phyloP scores from a whole-genome alignment of 2,329 filamentous ascomycete genomes.

The Cadophora sp. region DNA sequence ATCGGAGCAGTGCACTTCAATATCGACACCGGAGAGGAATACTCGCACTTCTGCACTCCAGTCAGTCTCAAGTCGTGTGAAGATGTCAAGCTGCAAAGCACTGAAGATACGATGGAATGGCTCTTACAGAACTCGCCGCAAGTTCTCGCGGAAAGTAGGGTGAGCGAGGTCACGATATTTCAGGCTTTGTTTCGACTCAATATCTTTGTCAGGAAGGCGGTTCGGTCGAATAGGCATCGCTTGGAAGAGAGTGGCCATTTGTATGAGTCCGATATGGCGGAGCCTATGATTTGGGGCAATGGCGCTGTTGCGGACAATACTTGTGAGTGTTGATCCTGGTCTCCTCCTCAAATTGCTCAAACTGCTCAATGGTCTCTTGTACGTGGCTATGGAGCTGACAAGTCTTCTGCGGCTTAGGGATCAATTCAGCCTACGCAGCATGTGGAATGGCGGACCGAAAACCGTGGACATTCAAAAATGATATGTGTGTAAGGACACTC shows the following conservation, averaged over 20 bases:
- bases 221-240: constrained; percentile 12
- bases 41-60: constrained; percentile 22
- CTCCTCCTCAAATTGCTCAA: neutral
- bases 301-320: constrained; percentile 31
- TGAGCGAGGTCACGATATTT: constrained; percentile 8
- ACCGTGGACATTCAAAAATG: constrained; percentile 30
- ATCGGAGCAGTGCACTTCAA: constrained; percentile 34
- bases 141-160: constrained; percentile 27
- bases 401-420: constrained; percentile 12
- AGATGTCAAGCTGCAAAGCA: constrained; percentile 10
- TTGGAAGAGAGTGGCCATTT: constrained; percentile 12
- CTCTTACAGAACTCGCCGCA: constrained; percentile 24
- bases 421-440: constrained; percentile 25
- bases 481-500: constrained; percentile 34
- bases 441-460: constrained; percentile 23
- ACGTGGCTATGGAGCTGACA: neutral
- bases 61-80: constrained; percentile 29
- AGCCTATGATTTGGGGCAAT: constrained; percentile 35
- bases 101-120: constrained; percentile 22
- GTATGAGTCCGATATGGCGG: constrained; percentile 13
- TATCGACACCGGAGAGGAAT: constrained; percentile 29
- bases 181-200: constrained; percentile 27
- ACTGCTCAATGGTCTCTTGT: neutral
- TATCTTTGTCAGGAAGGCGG: constrained; percentile 18
- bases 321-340: neutral